Conservation (phyloP, 257 asterid species). For the Solanum ossicruentum region DNA sequence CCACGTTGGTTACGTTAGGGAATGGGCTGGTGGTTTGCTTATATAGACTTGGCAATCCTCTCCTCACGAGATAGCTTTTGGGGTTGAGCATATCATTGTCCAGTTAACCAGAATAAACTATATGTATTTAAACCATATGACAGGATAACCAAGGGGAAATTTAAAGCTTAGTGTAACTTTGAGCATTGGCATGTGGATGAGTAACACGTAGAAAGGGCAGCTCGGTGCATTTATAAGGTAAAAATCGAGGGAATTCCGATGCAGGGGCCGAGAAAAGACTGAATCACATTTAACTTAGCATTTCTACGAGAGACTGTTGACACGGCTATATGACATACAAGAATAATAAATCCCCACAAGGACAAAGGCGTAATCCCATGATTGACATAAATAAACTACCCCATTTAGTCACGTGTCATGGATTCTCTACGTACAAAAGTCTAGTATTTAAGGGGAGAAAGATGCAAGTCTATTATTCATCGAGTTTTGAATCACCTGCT, state of each 20-base stretch:
- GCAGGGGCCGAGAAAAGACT: no score
- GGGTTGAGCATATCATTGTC: neutral
- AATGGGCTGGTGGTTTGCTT: neutral
- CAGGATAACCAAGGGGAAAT: neutral
- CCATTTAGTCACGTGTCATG: neutral
- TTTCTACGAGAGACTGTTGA: neutral
- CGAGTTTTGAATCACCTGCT: slow-evolving; percentile 8
- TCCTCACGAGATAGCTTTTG: neutral
- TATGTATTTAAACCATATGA: neutral
- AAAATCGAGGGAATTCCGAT: no score
- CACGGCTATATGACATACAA: neutral
- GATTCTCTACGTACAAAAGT: neutral
- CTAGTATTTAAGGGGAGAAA: neutral
- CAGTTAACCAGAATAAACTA: neutral
- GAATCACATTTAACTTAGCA: neutral
- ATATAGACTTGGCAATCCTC: neutral
- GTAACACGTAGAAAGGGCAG: neutral
- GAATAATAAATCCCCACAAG: neutral
- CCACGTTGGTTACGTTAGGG: no score
- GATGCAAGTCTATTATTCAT: neutral
- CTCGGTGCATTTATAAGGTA: neutral
- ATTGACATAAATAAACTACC: neutral
- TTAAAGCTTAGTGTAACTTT: neutral
- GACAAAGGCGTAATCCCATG: neutral
- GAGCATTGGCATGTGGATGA: neutral